A percentile compares a stretch with the other conserved stretches of the same genome.
Conservation (phyloP, 306 rosid species). For the Fagus sylvatica region DNA sequence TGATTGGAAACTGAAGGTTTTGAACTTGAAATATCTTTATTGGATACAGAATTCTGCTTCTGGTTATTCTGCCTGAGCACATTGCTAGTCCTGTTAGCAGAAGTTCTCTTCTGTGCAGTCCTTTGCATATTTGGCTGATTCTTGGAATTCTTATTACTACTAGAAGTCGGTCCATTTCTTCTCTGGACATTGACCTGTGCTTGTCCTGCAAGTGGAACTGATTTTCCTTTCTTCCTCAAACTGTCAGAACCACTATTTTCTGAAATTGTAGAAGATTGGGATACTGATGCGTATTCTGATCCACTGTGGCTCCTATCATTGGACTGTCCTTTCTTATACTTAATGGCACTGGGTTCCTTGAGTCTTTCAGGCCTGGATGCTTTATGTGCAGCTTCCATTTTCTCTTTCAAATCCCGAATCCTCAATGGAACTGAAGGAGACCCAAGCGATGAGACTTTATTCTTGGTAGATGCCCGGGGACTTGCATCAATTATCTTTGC, state of each 20-base stretch:
- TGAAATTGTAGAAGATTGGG: constrained; percentile 42
- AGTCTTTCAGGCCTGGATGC: constrained; percentile 45
- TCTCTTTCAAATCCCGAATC: constrained; percentile 77
- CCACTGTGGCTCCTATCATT: constrained; percentile 38
- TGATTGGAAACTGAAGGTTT: constrained; percentile 43
- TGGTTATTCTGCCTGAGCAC: constrained; percentile 72
- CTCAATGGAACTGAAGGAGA: constrained; percentile 75
- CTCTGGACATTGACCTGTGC: constrained; percentile 50
- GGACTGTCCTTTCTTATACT: constrained; percentile 38
- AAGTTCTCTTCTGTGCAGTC: constrained; percentile 50
- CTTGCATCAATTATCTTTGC: constrained; percentile 80
- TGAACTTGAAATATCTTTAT: constrained; percentile 46
- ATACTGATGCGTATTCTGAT: constrained; percentile 41
- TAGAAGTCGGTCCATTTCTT: constrained; percentile 39
- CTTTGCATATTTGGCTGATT: constrained; percentile 44
- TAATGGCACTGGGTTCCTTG: constrained; percentile 26
- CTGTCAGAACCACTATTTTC: constrained; percentile 37
- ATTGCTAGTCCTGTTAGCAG: constrained; percentile 33
- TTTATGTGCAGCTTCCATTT: constrained; percentile 61
- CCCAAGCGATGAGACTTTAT: constrained; percentile 43
- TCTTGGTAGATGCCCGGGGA: constrained; percentile 59
- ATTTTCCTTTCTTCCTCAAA: constrained; percentile 52
- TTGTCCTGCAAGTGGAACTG: constrained; percentile 46
- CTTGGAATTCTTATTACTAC: constrained; percentile 41
- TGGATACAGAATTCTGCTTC: constrained; percentile 67